Conservation (phyloP, 1,139 yeast genomes). For the Suhomyces terraborum region DNA sequence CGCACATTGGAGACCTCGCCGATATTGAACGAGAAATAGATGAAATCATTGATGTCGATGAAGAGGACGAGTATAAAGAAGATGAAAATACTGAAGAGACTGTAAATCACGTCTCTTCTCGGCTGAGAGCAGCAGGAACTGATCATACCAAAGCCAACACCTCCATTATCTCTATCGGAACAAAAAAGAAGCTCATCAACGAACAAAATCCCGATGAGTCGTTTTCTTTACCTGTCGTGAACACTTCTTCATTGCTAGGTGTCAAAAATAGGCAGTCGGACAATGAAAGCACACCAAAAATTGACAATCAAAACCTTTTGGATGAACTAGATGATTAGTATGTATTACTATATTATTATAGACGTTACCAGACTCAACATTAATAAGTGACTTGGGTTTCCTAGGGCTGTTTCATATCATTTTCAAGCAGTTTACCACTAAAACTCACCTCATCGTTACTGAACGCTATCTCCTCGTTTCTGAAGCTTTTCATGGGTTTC, state of each 20-base stretch:
- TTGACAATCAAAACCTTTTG: conserved; percentile 16
- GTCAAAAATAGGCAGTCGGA: conserved; percentile 12
- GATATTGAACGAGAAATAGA: conserved; percentile 3
- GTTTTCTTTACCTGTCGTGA: conserved; percentile 34
- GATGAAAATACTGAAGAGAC: conserved; percentile 7
- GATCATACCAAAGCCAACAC: neutral
- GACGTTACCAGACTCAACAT: neutral
- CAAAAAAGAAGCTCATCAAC: conserved; percentile 3
- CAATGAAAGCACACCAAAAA: conserved; percentile 14
- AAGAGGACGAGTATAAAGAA: conserved; percentile 11
- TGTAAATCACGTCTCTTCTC: neutral
- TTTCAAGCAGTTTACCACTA: no score
- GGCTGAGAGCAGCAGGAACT: neutral
- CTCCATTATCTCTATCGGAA: neutral
- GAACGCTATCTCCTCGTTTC: neutral
- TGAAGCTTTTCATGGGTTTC: conserved; percentile 58
- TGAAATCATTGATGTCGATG: conserved; percentile 2
- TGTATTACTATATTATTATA: neutral
- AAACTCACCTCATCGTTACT: no score
- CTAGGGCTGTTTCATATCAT: no score
- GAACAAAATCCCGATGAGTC: conserved; percentile 28
- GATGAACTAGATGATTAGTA: conserved; percentile 18
- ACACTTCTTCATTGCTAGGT: conserved; percentile 20
- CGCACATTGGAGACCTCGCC: neutral
- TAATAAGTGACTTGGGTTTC: neutral